Evolutionary conservation across 1,139 yeast species (phyloP).

Genomic region (Diutina catenulata): DNA sequence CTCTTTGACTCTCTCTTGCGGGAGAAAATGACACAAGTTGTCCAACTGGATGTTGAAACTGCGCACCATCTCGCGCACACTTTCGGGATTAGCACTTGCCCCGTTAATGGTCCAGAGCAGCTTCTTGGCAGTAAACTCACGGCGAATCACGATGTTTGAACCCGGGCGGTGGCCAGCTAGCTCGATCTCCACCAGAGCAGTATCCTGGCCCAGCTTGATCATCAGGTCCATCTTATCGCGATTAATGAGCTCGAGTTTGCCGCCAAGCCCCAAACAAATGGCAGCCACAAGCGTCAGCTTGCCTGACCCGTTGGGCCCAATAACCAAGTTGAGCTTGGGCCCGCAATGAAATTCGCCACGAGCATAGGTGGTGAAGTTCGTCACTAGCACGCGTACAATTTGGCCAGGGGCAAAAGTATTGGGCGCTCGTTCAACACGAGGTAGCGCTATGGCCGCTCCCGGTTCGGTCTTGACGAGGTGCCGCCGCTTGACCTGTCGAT

Average conservation of each 20-base stretch:
- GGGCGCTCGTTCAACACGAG: neutral
- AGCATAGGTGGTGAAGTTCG: constrained; percentile 75
- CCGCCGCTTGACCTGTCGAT: too few species aligned
- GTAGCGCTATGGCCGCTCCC: too few species aligned
- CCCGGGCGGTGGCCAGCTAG: constrained; percentile 32
- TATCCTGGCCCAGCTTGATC: constrained; percentile 60
- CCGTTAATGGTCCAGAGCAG: constrained; percentile 55
- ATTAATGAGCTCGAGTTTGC: constrained; percentile 69
- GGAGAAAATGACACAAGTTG: constrained; percentile 86
- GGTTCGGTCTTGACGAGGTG: too few species aligned
- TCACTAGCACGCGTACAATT: constrained; percentile 51
- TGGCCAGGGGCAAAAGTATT: constrained; percentile 42
- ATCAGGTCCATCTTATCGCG: constrained; percentile 64
- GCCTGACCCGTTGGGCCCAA: constrained; percentile 97
- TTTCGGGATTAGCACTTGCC: constrained; percentile 25
- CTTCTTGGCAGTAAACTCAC: constrained; percentile 22
- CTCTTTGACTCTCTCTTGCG: constrained; percentile 91
- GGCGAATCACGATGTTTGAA: constrained; percentile 22
- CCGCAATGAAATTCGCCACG: constrained; percentile 69
- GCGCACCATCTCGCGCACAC: constrained; percentile 34
- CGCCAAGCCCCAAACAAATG: constrained; percentile 80
- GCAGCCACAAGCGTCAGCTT: constrained; percentile 93
- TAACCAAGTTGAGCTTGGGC: constrained; percentile 81
- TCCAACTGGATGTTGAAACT: constrained; percentile 71
- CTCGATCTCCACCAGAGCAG: constrained; percentile 52